These are phyloP conservation scores for Candida sanyaensis DNA, from an alignment of 1,139 yeast species.

Conservation along the genomic window DNA sequence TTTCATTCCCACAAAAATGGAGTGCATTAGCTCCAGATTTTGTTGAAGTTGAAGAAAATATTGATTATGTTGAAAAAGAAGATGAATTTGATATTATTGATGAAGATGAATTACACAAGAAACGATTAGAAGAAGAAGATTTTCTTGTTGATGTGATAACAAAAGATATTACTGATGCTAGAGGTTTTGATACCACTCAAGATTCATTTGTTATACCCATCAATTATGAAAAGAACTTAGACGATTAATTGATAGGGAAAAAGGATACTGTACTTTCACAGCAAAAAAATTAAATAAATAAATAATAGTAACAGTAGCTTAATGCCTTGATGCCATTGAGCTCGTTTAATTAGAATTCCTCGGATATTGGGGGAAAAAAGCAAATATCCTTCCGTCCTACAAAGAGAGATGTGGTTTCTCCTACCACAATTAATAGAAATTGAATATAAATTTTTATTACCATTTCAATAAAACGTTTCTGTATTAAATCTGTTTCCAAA, in stretches of 20 bases:
- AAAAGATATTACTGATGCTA: slow-evolving; percentile 62
- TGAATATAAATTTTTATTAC: no score
- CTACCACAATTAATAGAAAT: no score
- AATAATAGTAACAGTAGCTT: not conserved
- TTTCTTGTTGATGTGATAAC: slow-evolving; percentile 67
- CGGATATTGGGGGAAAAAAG: no score
- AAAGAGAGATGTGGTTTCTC: no score
- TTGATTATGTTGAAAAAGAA: slow-evolving; percentile 84
- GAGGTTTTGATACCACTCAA: slow-evolving; percentile 55
- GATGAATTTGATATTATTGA: slow-evolving; percentile 89
- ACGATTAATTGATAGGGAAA: slow-evolving; percentile 3
- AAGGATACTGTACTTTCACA: not conserved
- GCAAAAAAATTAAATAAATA: not conserved
- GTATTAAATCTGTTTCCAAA: no score
- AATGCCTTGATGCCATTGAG: no score
- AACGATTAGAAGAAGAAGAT: slow-evolving; percentile 68
- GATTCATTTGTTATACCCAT: slow-evolving; percentile 49
- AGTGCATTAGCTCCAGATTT: slow-evolving; percentile 97
- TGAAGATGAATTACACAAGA: slow-evolving; percentile 60
- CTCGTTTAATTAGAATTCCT: not conserved
- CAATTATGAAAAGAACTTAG: slow-evolving; percentile 26
- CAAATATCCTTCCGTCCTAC: no score
- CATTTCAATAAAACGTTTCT: no score
- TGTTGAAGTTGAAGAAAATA: slow-evolving; percentile 90
- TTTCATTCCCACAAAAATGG: slow-evolving; percentile 90